Evolutionary conservation across 768 basidiomycete genomes (phyloP).

Genomic region (Russula ochroleuca): DNA sequence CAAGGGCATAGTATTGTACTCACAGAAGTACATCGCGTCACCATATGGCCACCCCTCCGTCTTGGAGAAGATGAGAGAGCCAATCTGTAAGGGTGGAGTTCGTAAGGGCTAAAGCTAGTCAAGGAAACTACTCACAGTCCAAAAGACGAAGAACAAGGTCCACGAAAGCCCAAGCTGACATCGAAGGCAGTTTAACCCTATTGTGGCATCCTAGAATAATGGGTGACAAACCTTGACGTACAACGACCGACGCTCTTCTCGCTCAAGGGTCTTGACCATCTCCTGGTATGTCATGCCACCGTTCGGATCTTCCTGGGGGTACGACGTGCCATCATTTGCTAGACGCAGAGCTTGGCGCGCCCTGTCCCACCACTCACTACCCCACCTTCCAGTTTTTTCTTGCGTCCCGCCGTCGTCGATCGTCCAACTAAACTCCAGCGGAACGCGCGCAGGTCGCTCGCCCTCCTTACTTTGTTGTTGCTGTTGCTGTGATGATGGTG

Average conservation of each 20-base stretch:
- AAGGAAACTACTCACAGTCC: conserved; percentile 48
- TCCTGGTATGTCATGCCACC: conserved; percentile 24
- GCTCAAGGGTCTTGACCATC: conserved; percentile 28
- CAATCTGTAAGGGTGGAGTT: conserved; percentile 43
- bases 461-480: background rate
- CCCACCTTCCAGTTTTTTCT: background rate
- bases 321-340: background rate
- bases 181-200: background rate
- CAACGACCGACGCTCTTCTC: conserved; percentile 51
- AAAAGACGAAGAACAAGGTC: conserved; percentile 67
- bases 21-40: conserved; percentile 67
- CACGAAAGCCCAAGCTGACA: conserved; percentile 47
- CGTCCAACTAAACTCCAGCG: conserved; percentile 18
- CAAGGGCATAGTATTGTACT: conserved; percentile 27
- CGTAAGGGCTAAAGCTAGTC: background rate
- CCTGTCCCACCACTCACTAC: conserved; percentile 11
- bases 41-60: conserved; percentile 71
- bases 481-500: background rate
- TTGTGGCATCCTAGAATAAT: background rate
- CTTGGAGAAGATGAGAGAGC: conserved; percentile 60
- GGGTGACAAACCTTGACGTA: conserved; percentile 43
- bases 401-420: conserved; percentile 1
- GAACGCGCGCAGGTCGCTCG: conserved; percentile 1
- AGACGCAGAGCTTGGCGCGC: background rate
- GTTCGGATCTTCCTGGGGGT: background rate